Conservation (phyloP, 2,329 filamentous ascomycete genomes). For the Knoxdaviesia capensis region DNA sequence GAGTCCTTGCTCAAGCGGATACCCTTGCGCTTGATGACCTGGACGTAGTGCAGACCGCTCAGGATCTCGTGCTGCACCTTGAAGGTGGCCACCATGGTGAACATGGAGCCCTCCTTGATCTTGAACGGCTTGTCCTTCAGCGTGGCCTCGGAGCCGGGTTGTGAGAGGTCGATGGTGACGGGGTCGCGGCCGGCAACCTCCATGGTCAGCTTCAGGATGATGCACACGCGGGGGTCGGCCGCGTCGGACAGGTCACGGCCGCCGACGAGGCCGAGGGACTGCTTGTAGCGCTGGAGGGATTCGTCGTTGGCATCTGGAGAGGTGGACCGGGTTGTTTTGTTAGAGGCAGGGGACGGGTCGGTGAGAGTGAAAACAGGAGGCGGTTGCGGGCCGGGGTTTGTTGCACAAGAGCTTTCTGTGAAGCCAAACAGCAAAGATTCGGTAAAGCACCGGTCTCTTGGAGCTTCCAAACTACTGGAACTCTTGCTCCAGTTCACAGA, state of each 20-base stretch:
- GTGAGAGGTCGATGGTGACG: slow-evolving; percentile 73
- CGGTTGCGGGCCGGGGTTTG: not conserved
- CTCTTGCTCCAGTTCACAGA: too few species aligned
- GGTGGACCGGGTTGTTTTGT: too few species aligned
- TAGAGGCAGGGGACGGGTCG: slow-evolving; percentile 1
- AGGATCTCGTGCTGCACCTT: slow-evolving; percentile 94
- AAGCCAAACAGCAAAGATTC: too few species aligned
- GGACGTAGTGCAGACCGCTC: slow-evolving; percentile 86
- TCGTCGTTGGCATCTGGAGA: slow-evolving; percentile 53
- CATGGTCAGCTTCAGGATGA: slow-evolving; percentile 80
- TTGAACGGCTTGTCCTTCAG: slow-evolving; percentile 89
- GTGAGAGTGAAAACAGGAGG: not conserved
- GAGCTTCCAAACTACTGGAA: too few species aligned
- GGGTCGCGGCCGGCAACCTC: slow-evolving; percentile 65
- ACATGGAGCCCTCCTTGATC: slow-evolving; percentile 88
- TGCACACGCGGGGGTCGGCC: slow-evolving; percentile 72
- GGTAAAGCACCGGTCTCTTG: too few species aligned
- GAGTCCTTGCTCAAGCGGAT: slow-evolving; percentile 80
- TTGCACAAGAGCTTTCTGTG: too few species aligned
- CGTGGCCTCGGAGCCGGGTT: slow-evolving; percentile 48
- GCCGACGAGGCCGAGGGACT: slow-evolving; percentile 72
- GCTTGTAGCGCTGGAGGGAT: slow-evolving; percentile 92
- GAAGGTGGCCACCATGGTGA: slow-evolving; percentile 88
- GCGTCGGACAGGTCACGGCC: slow-evolving; percentile 54
- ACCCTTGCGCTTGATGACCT: slow-evolving; percentile 79